Percentiles rank a stretch among this genome's conserved stretches.
phyloP scores from a whole-genome alignment of 805 yeast genomes.

The Kregervanrija delftensis region DNA sequence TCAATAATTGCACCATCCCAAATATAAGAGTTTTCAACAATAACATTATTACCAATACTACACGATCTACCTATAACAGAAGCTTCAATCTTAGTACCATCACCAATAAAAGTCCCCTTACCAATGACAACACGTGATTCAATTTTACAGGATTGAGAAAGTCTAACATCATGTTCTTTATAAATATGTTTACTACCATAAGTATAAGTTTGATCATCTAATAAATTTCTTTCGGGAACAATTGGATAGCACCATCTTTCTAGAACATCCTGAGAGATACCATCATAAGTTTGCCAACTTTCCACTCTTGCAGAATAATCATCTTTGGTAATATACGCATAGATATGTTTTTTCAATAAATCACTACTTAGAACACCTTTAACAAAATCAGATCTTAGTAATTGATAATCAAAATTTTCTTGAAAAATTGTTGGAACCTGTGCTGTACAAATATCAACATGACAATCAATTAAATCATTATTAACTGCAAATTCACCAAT shows the following conservation, averaged over 20 bases:
- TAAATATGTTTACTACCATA: slow-evolving; percentile 84
- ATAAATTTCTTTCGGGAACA: slow-evolving; percentile 76
- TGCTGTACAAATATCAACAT: slow-evolving; percentile 90
- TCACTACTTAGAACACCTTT: slow-evolving; percentile 88
- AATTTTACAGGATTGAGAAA: slow-evolving; percentile 89
- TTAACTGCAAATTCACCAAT: slow-evolving; percentile 73
- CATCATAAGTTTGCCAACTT: slow-evolving; percentile 88
- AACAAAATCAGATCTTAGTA: slow-evolving; percentile 78
- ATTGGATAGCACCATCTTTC: slow-evolving; percentile 92
- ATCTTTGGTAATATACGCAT: slow-evolving; percentile 74
- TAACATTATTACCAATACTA: slow-evolving; percentile 71
- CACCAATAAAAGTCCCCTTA: slow-evolving; percentile 66
- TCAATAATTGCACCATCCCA: slow-evolving; percentile 80
- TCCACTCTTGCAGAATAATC: slow-evolving; percentile 94
- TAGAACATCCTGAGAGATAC: slow-evolving; percentile 81
- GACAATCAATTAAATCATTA: slow-evolving; percentile 94
- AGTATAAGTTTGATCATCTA: slow-evolving; percentile 63
- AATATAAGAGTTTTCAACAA: slow-evolving; percentile 66
- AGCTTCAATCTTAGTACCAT: slow-evolving; percentile 54
- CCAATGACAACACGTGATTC: slow-evolving; percentile 82
- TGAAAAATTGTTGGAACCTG: slow-evolving; percentile 93
- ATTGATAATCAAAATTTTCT: slow-evolving; percentile 93
- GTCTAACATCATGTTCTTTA: slow-evolving; percentile 79
- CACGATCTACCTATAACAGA: slow-evolving; percentile 86
- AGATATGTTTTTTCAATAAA: slow-evolving; percentile 81